Evolutionary conservation across 306 rosid genomes (phyloP).

Genomic region (Vicia faba): DNA sequence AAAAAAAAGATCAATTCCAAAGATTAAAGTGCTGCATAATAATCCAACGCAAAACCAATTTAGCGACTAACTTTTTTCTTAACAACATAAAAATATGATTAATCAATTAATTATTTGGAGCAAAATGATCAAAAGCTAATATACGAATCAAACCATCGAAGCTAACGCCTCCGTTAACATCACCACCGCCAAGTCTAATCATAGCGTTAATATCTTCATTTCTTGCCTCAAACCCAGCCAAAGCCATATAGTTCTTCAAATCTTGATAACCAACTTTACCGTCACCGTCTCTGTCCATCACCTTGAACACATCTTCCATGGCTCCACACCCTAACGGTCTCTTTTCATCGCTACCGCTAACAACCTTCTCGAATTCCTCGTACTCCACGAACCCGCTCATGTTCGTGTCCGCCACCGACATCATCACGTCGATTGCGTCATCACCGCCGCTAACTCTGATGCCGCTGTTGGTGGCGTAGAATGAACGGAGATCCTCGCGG

Average conservation of each 20-base stretch:
- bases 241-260: conserved; percentile 65
- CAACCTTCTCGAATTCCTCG: conserved; percentile 85
- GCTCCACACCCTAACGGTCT: conserved; percentile 42
- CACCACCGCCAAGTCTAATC: conserved; percentile 70
- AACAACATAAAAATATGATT: not conserved
- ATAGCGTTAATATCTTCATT: conserved; percentile 75
- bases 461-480: conserved; percentile 45
- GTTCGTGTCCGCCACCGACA: conserved; percentile 76
- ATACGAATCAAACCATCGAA: conserved; percentile 72
- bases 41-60: no score
- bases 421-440: conserved; percentile 63
- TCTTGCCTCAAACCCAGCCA: conserved; percentile 56
- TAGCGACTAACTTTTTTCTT: no score
- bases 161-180: conserved; percentile 57
- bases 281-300: conserved; percentile 90
- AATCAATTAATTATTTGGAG: not conserved
- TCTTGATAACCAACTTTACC: conserved; percentile 76
- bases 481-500: conserved; percentile 71
- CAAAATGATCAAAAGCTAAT: conserved; percentile 53
- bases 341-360: conserved; percentile 36
- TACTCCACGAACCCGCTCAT: conserved; percentile 79
- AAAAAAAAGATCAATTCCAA: no score
- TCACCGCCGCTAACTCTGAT: conserved; percentile 15
- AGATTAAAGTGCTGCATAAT: no score
- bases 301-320: conserved; percentile 82